Evolutionary conservation across 768 basidiomycete species (phyloP), one percentile per base, ranked within the genome.

Genomic region (Terana coerulea): DNA sequence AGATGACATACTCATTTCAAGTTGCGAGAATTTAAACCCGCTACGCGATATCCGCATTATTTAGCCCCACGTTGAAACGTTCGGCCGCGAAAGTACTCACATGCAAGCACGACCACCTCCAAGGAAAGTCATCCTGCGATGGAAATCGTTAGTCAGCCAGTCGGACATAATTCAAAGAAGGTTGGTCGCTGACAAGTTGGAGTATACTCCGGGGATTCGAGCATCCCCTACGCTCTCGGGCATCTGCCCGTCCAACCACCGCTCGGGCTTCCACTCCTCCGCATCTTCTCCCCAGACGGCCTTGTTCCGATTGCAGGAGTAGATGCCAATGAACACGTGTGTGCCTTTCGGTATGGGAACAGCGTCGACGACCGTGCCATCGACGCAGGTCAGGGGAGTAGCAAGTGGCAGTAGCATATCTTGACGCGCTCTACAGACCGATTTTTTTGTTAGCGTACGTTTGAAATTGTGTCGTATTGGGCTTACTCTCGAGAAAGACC

Each of bases 251-350:
- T 36, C 31, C 11, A 87, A 66, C 86, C 87, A 88, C 5, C 86
- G 70, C 47, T 81, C 80, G 0, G 86, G 86, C 34, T 75, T 69
- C 62, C 81, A 89, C 44, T 74, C 73, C 19, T 74, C 72, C 3
- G 82, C 75, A 49, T 82, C 76, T 0, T 70, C 59, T 1, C 86
- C 86, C 86, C 87, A 88, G 26, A 84, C 61, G 1, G 64, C 65
- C 47, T 70, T 71, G 14, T 78, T 75, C 6, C 68, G 62, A 61
- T 86, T 84, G 42, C 81, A 69, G 17, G 67, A 65, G 8, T 61
- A 46, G 26, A 82, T 72, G 2, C 78, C 74, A 3, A 75, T 62
- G 14, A 67, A 53, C 24, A 87, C 52, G 1, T 59, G 49, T 0
- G 75, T 76, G 2, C 78, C 83, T 52, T 77, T 78, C 22, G 71